Conservation (phyloP, 352 stramenopile species). For the Phytophthora rubi region DNA sequence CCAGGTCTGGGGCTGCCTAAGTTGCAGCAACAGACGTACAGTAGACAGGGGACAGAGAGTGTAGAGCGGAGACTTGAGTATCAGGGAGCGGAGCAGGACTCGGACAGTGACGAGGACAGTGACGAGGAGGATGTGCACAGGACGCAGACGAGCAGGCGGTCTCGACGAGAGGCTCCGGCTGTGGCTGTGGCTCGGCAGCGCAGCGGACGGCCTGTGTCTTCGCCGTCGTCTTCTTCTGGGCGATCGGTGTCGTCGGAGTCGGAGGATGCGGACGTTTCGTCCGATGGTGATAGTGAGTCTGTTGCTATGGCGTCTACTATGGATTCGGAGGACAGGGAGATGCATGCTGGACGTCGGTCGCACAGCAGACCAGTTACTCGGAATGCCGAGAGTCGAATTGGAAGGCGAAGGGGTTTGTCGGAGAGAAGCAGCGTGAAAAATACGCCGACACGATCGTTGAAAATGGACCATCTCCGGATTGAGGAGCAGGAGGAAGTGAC, state of each 20-base stretch:
- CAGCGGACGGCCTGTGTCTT: not conserved
- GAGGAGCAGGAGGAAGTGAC: slow-evolving; percentile 14
- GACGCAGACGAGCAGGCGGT: slow-evolving; percentile 2
- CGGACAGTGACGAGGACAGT: not conserved
- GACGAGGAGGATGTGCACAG: slow-evolving; percentile 2
- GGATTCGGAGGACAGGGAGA: slow-evolving; percentile 8
- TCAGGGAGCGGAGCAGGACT: not conserved
- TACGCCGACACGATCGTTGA: slow-evolving; percentile 5
- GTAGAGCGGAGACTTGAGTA: slow-evolving; percentile 13
- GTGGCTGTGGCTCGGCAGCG: not conserved
- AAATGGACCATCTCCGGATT: slow-evolving; percentile 3
- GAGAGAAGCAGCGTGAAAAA: slow-evolving; percentile 13
- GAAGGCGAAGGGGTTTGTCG: not conserved
- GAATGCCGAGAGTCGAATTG: slow-evolving; percentile 7
- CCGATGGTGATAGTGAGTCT: slow-evolving; percentile 11
- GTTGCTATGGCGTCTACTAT: not conserved
- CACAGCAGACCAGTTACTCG: slow-evolving; percentile 10
- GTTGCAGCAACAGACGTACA: slow-evolving; percentile 12
- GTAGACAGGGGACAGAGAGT: not conserved
- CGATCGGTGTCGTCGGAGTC: slow-evolving; percentile 1
- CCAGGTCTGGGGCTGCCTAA: slow-evolving; percentile 48
- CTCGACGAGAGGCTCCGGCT: not conserved
- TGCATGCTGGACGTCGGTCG: not conserved
- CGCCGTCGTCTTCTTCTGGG: not conserved
- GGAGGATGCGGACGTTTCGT: slow-evolving; percentile 12